Evolutionary conservation across 768 basidiomycete species (phyloP).

Genomic region (Pulveroboletus ravenelii): DNA sequence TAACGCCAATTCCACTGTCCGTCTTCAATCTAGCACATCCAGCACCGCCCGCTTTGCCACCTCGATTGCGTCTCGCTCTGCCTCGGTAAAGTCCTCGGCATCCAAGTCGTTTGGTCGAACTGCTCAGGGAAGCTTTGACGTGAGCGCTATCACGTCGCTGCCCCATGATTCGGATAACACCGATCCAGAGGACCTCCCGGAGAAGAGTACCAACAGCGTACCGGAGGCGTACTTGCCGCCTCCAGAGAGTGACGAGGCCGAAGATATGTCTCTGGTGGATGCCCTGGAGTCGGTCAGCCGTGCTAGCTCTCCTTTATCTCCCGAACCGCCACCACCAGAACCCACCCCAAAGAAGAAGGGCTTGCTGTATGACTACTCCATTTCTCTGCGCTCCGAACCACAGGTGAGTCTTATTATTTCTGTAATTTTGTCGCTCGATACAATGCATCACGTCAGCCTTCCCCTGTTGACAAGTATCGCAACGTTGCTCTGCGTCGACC

Average conservation of each 20-base stretch:
- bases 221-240: constrained; percentile 52
- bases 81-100: constrained; percentile 28
- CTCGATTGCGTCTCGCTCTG: constrained; percentile 47
- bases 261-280: constrained; percentile 49
- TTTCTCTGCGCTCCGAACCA: constrained; percentile 56
- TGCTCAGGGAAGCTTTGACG: constrained; percentile 51
- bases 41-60: constrained; percentile 48
- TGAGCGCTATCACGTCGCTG: constrained; percentile 53
- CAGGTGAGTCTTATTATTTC: constrained; percentile 38
- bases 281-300: constrained; percentile 55
- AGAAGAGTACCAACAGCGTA: constrained; percentile 46
- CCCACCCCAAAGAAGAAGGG: constrained; percentile 52
- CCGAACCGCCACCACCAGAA: constrained; percentile 31
- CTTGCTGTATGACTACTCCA: constrained; percentile 45
- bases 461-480: constrained; percentile 58
- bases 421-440: background rate
- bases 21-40: constrained; percentile 47
- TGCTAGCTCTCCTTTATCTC: constrained; percentile 44
- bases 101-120: constrained; percentile 34
- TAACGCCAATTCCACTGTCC: constrained; percentile 45
- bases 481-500: constrained; percentile 58
- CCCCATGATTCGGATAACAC: constrained; percentile 36
- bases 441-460: constrained; percentile 40
- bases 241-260: constrained; percentile 39
- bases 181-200: constrained; percentile 35